Conservation (phyloP, 2,329 filamentous ascomycete genomes). For the Verruconis gallopava region DNA sequence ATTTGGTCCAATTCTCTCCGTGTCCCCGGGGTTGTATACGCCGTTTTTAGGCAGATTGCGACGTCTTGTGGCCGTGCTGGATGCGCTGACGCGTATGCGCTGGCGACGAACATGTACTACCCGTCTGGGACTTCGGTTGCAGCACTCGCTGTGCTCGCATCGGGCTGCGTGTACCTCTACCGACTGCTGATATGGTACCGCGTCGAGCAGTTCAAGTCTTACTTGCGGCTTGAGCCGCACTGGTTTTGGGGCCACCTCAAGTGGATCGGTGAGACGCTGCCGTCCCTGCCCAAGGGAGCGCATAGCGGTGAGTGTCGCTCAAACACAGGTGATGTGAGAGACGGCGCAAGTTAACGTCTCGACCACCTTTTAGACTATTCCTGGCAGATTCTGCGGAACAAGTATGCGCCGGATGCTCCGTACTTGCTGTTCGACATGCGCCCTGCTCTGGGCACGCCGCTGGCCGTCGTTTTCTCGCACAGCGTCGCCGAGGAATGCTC, state of each 20-base stretch:
- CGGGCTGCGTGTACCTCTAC: not conserved
- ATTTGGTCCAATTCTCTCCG: too few species aligned
- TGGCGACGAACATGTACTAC: not conserved
- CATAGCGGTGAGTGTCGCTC: not conserved
- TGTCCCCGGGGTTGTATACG: too few species aligned
- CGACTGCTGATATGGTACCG: not conserved
- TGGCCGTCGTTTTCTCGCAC: constrained; percentile 20
- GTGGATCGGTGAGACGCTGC: not conserved
- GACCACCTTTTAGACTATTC: constrained; percentile 21
- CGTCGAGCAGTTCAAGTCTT: constrained; percentile 6
- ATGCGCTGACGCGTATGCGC: too few species aligned
- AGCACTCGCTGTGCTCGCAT: not conserved
- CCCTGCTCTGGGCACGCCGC: constrained; percentile 16
- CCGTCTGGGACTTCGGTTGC: not conserved
- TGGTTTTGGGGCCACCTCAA: constrained; percentile 10
- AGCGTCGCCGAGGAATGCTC: constrained; percentile 24
- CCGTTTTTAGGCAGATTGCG: too few species aligned
- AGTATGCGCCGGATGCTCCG: constrained; percentile 8
- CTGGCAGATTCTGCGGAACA: not conserved
- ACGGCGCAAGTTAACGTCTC: too few species aligned
- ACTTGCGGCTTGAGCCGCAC: constrained; percentile 1
- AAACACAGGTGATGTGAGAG: not conserved
- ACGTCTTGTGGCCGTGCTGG: too few species aligned
- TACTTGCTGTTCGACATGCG: constrained; percentile 21
- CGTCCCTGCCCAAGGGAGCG: not conserved